Evolutionary conservation across 2,329 filamentous ascomycete species (phyloP).

Genomic region (Byssothecium circinans): DNA sequence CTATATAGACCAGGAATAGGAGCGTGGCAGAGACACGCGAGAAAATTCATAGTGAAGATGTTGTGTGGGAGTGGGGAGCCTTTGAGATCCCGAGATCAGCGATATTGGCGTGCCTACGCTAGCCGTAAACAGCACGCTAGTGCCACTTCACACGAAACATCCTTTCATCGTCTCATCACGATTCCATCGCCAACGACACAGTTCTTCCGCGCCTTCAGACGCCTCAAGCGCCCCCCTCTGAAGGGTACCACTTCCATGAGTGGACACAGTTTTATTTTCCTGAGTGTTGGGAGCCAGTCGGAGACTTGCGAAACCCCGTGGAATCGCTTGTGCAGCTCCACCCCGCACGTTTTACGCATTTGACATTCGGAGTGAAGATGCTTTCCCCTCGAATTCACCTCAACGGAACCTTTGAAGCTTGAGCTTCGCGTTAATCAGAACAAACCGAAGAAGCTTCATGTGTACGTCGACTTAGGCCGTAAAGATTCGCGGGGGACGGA

Average conservation of each 20-base stretch:
- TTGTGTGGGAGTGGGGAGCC: neutral
- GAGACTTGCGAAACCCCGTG: neutral
- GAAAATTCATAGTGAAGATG: neutral
- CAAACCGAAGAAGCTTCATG: neutral
- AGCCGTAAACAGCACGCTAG: neutral
- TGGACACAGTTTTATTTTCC: neutral
- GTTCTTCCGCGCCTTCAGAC: neutral
- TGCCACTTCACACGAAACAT: neutral
- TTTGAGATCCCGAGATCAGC: neutral
- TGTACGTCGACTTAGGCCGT: too few species aligned
- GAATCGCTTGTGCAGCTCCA: neutral
- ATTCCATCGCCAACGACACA: neutral
- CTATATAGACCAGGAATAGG: too few species aligned
- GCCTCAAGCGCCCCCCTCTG: neutral
- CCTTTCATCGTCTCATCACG: neutral
- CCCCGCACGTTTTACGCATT: neutral
- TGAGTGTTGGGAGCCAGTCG: neutral
- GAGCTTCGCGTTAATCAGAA: too few species aligned
- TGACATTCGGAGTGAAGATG: neutral
- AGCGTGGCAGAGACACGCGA: neutral
- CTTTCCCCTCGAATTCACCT: neutral
- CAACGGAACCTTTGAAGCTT: neutral
- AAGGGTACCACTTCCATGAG: neutral
- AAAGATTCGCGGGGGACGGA: too few species aligned
- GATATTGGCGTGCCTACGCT: neutral